phyloP scores from a whole-genome alignment of 306 rosid species.

The Medicago ruthenica region DNA sequence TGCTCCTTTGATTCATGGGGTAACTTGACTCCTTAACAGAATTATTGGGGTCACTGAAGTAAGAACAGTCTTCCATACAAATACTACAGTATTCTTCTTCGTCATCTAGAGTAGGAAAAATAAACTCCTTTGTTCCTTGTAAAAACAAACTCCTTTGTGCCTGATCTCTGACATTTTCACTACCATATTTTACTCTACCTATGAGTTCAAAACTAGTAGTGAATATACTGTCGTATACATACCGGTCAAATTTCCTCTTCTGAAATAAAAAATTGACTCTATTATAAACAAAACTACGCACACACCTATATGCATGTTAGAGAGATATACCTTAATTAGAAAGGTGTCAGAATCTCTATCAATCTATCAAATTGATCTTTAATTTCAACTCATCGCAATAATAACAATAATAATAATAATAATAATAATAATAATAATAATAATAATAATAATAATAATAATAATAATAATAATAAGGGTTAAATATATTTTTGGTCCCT shows the following conservation, averaged over 20 bases:
- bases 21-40: conserved; percentile 29
- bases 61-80: background rate
- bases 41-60: background rate
- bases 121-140: background rate
- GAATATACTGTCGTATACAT: conserved; percentile 3
- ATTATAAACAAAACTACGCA: background rate
- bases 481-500: too few relatives aligned
- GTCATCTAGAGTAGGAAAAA: too few relatives aligned
- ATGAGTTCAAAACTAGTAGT: conserved; percentile 23
- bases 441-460: too few relatives aligned
- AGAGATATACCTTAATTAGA: background rate
- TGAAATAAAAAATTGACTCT: background rate
- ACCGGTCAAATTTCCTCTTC: conserved; percentile 34
- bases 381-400: background rate
- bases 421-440: too few relatives aligned
- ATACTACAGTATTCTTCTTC: background rate
- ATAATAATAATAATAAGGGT: too few relatives aligned
- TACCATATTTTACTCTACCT: background rate
- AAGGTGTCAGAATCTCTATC: background rate
- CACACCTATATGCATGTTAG: background rate
- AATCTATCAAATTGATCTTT: background rate
- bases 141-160: too few relatives aligned
- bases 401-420: too few relatives aligned
- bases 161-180: background rate
- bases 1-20: background rate